Conservation (phyloP, 352 stramenopile species). For the Globisporangium nodosum region DNA sequence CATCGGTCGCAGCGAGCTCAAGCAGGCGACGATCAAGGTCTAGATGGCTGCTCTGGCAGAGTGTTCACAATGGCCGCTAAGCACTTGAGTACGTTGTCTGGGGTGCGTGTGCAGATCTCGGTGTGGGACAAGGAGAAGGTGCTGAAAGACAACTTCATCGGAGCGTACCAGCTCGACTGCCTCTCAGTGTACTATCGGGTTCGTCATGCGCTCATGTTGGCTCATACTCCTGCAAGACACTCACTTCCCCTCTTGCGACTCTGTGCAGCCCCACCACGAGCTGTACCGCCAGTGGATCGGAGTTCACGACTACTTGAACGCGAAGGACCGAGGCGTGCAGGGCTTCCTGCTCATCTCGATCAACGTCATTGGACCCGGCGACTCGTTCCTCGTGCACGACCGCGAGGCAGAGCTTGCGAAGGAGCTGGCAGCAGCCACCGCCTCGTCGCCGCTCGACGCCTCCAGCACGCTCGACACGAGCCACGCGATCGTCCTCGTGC, state of each 20-base stretch:
- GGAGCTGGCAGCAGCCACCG: conserved; percentile 24
- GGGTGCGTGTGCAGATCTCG: conserved; percentile 31
- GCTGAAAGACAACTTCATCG: conserved; percentile 78
- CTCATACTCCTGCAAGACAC: background rate
- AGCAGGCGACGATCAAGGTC: conserved; percentile 65
- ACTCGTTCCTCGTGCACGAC: conserved; percentile 61
- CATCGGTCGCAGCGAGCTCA: conserved; percentile 65
- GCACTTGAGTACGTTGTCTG: too few species aligned
- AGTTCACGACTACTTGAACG: conserved; percentile 84
- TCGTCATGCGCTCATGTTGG: conserved; percentile 1
- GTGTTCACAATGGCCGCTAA: background rate
- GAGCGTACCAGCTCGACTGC: conserved; percentile 78
- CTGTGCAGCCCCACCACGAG: conserved; percentile 66
- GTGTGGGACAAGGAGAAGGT: conserved; percentile 72
- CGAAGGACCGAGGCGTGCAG: conserved; percentile 82
- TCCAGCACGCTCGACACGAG: conserved; percentile 12
- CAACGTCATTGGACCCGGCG: conserved; percentile 62
- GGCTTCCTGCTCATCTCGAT: conserved; percentile 68
- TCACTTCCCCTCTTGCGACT: background rate
- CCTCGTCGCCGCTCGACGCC: background rate
- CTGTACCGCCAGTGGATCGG: conserved; percentile 88
- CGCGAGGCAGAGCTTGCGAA: conserved; percentile 61
- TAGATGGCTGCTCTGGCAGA: conserved; percentile 2
- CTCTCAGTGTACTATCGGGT: conserved; percentile 70
- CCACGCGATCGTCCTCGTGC: conserved; percentile 57